Conservation (phyloP, 1,284 basidiomycete species). For the Pascua guehoae region DNA sequence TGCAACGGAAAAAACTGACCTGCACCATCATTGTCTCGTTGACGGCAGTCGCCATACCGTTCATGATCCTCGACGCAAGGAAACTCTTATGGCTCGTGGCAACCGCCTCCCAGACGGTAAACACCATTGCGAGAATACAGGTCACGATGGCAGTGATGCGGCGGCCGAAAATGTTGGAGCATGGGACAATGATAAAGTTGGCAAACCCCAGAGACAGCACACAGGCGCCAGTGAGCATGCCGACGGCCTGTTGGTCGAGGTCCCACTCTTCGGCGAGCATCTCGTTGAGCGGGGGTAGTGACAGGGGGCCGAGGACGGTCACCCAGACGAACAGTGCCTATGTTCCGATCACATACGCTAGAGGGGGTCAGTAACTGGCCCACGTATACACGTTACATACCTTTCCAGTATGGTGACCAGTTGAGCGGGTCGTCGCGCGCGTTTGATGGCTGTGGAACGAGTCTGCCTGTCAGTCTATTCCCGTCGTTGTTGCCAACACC, state of each 20-base stretch:
- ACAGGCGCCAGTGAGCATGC: slow-evolving; percentile 14
- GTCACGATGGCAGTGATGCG: slow-evolving; percentile 7
- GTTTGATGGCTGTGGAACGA: slow-evolving; percentile 9
- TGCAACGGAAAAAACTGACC: neutral
- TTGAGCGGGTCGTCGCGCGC: slow-evolving; percentile 9
- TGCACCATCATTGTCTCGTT: slow-evolving; percentile 13
- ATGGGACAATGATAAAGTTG: slow-evolving; percentile 19
- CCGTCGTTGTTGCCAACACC: too few relatives aligned
- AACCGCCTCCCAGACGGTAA: slow-evolving; percentile 12
- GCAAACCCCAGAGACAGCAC: slow-evolving; percentile 14
- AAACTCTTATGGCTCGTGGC: slow-evolving; percentile 8
- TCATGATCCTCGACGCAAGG: slow-evolving; percentile 8
- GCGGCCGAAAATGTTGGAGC: slow-evolving; percentile 18
- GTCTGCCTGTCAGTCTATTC: slow-evolving; percentile 2
- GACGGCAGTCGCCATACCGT: slow-evolving; percentile 10
- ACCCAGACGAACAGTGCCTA: slow-evolving; percentile 11
- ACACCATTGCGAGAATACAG: slow-evolving; percentile 2
- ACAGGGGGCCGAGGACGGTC: slow-evolving; percentile 8
- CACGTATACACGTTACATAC: neutral
- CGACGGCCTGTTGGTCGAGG: neutral
- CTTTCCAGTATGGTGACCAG: slow-evolving; percentile 15
- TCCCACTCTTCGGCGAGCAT: slow-evolving; percentile 8
- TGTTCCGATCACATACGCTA: neutral
- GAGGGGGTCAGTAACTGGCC: neutral
- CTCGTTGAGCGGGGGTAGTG: slow-evolving; percentile 13